Evolutionary conservation across 2,329 filamentous ascomycete genomes (phyloP).

Genomic region (Cylindrodendrum hubeiense): DNA sequence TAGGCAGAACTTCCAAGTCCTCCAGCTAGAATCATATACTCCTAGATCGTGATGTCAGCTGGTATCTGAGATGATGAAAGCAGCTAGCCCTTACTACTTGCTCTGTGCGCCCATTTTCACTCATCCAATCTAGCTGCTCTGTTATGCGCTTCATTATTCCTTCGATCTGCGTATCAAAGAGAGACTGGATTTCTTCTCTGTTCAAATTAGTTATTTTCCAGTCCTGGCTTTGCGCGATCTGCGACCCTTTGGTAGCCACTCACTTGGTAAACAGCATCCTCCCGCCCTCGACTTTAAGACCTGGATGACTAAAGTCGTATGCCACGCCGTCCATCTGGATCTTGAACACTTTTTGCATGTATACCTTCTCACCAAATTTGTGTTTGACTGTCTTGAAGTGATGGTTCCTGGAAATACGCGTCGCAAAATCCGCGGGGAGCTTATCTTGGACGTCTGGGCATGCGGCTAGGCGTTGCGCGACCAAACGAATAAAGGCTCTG

Average conservation of each 20-base stretch:
- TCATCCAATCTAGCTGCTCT: slow-evolving; percentile 57
- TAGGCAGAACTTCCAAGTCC: slow-evolving; percentile 60
- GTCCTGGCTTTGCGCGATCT: neutral
- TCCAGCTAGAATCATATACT: slow-evolving; percentile 58
- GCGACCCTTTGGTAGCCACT: slow-evolving; percentile 33
- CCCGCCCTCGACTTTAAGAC: slow-evolving; percentile 54
- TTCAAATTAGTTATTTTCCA: neutral
- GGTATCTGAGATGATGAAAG: neutral
- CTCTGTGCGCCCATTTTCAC: slow-evolving; percentile 43
- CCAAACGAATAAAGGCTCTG: slow-evolving; percentile 54
- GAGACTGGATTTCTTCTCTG: slow-evolving; percentile 56
- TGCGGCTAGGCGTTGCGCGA: slow-evolving; percentile 51
- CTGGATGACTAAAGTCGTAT: slow-evolving; percentile 53
- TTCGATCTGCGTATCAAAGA: slow-evolving; percentile 52
- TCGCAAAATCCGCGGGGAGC: slow-evolving; percentile 53
- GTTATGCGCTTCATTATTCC: slow-evolving; percentile 52
- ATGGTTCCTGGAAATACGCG: slow-evolving; percentile 53
- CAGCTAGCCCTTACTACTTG: slow-evolving; percentile 49
- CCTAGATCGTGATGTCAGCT: slow-evolving; percentile 36
- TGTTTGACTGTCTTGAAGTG: slow-evolving; percentile 55
- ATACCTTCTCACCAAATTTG: slow-evolving; percentile 59
- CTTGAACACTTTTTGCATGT: slow-evolving; percentile 55
- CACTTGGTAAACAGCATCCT: slow-evolving; percentile 56
- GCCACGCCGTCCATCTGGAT: slow-evolving; percentile 58
- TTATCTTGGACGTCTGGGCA: slow-evolving; percentile 54